Percentiles rank a stretch among this genome's conserved stretches.
Conservation (phyloP, 2,329 filamentous ascomycete genomes). For the Colletotrichum musae region DNA sequence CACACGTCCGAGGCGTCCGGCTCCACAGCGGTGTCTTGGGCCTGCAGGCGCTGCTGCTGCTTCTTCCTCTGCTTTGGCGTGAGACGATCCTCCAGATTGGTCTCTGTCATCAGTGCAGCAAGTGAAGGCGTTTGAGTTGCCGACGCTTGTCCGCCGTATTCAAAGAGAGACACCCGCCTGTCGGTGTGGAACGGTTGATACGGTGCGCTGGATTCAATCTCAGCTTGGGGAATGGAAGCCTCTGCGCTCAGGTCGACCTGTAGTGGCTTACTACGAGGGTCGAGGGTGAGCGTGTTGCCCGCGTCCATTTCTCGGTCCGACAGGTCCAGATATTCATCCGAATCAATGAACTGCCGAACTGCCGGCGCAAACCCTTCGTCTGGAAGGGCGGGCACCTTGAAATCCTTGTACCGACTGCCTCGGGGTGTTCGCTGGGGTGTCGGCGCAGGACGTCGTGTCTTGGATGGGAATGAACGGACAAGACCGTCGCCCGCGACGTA, state of each 20-base stretch:
- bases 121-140: slow-evolving; percentile 51
- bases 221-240: slow-evolving; percentile 80
- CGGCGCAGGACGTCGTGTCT: slow-evolving; percentile 68
- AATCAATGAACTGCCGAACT: slow-evolving; percentile 69
- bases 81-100: slow-evolving; percentile 57
- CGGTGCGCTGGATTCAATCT: slow-evolving; percentile 95
- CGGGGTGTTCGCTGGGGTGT: slow-evolving; percentile 68
- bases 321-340: slow-evolving; percentile 70
- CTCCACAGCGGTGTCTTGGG: slow-evolving; percentile 40
- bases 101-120: slow-evolving; percentile 57
- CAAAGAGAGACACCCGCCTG: slow-evolving; percentile 82
- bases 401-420: slow-evolving; percentile 74
- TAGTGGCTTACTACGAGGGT: slow-evolving; percentile 56
- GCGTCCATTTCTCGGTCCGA: slow-evolving; percentile 67
- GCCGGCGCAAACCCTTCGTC: slow-evolving; percentile 71
- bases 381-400: slow-evolving; percentile 74
- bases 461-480: slow-evolving; percentile 76
- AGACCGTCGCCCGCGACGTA: slow-evolving; percentile 76
- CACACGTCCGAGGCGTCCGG: slow-evolving; percentile 51
- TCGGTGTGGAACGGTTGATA: slow-evolving; percentile 98
- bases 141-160: slow-evolving; percentile 63
- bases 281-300: slow-evolving; percentile 68
- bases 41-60: slow-evolving; percentile 49
- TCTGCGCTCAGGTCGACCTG: slow-evolving; percentile 64
- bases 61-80: slow-evolving; percentile 56